Conservation (phyloP, 2,329 filamentous ascomycete genomes). For the Fonsecaea pugnacius region DNA sequence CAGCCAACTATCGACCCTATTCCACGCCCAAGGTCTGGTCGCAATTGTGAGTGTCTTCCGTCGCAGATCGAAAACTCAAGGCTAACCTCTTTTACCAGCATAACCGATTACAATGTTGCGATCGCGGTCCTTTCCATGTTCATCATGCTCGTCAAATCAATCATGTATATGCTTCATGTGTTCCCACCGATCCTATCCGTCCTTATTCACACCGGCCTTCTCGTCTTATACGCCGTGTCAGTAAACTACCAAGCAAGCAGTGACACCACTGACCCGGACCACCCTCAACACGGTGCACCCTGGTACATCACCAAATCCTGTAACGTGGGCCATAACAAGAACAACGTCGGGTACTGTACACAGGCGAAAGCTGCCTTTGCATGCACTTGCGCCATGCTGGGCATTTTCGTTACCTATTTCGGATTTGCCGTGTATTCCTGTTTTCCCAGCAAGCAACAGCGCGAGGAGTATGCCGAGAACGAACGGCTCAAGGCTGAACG, state of each 20-base stretch:
- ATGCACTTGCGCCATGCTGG: conserved; percentile 60
- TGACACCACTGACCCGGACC: conserved; percentile 62
- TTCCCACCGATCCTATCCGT: conserved; percentile 62
- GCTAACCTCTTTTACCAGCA: conserved; percentile 46
- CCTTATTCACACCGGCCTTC: conserved; percentile 56
- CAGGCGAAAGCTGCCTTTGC: conserved; percentile 65
- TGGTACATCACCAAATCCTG: conserved; percentile 69
- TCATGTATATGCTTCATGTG: conserved; percentile 61
- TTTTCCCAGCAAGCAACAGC: conserved; percentile 46
- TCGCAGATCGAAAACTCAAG: neutral
- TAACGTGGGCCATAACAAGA: conserved; percentile 53
- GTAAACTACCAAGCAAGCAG: conserved; percentile 61
- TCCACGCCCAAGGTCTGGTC: conserved; percentile 63
- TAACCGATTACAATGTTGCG: conserved; percentile 65
- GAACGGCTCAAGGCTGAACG: conserved; percentile 47
- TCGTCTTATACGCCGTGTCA: conserved; percentile 60
- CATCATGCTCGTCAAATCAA: conserved; percentile 61
- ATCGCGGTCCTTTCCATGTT: conserved; percentile 66
- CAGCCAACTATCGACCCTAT: conserved; percentile 62
- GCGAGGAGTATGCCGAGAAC: conserved; percentile 42
- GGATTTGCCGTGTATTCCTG: conserved; percentile 34
- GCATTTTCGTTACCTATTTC: conserved; percentile 34
- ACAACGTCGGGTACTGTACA: conserved; percentile 59
- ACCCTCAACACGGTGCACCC: conserved; percentile 60
- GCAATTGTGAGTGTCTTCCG: conserved; percentile 54